Conservation (phyloP, 2,329 filamentous ascomycete genomes). For the Xylogone sp. region DNA sequence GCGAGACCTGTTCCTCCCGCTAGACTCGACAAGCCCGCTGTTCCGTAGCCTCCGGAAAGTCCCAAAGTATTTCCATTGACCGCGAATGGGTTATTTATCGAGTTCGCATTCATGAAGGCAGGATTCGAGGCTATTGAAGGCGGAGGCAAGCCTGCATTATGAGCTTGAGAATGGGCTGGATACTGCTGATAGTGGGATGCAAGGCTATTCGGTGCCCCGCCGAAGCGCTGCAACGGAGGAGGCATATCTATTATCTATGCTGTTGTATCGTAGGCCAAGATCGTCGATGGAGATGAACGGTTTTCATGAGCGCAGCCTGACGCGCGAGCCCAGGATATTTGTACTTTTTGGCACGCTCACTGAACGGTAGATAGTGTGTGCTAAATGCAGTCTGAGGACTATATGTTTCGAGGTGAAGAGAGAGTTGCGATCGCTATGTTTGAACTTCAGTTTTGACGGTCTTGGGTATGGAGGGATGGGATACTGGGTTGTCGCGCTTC, state of each 20-base stretch:
- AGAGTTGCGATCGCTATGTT: not conserved
- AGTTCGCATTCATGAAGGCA: slow-evolving; percentile 67
- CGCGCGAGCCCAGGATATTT: slow-evolving; percentile 8
- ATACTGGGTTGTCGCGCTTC: not conserved
- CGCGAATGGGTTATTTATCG: slow-evolving; percentile 65
- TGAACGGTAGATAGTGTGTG: not conserved
- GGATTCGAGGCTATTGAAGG: slow-evolving; percentile 63
- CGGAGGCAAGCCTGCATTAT: slow-evolving; percentile 45
- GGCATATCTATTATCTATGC: slow-evolving; percentile 27
- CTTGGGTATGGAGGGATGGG: not conserved
- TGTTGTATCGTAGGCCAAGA: slow-evolving; percentile 27
- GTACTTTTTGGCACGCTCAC: not conserved
- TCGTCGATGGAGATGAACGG: slow-evolving; percentile 22
- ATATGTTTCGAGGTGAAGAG: not conserved
- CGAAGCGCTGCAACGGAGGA: slow-evolving; percentile 30
- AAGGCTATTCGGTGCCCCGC: slow-evolving; percentile 27
- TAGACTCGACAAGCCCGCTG: slow-evolving; percentile 49
- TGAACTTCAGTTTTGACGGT: not conserved
- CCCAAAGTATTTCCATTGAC: slow-evolving; percentile 48
- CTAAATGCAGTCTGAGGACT: not conserved
- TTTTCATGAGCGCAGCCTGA: slow-evolving; percentile 29
- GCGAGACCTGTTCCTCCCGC: slow-evolving; percentile 66
- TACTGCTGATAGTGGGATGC: slow-evolving; percentile 40
- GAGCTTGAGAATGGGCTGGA: slow-evolving; percentile 40
- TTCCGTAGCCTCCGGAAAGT: slow-evolving; percentile 53